phyloP scores from a whole-genome alignment of 306 rosid species.

The Cicer arietinum region DNA sequence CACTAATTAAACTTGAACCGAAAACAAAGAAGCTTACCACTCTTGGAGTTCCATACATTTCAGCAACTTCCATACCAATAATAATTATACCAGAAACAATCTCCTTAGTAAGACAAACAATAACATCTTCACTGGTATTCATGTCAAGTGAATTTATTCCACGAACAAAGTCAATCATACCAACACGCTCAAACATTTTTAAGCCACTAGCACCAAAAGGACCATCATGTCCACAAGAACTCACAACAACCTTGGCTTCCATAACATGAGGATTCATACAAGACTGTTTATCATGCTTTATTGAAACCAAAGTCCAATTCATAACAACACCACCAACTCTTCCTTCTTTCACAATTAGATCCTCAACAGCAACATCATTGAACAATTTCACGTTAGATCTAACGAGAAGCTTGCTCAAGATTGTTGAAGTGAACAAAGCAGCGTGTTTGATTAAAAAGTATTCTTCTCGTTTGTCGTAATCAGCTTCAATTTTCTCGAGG shows the following conservation, averaged over 20 bases:
- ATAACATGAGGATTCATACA: constrained; percentile 99
- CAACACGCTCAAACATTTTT: constrained; percentile 79
- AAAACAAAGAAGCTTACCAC: constrained; percentile 60
- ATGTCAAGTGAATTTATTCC: constrained; percentile 97
- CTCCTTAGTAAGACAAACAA: constrained; percentile 77
- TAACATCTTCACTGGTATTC: constrained; percentile 93
- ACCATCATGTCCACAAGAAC: constrained; percentile 79
- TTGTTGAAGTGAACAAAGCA: constrained; percentile 90
- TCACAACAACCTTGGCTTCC: constrained; percentile 69
- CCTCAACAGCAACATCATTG: constrained; percentile 45
- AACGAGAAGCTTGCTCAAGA: constrained; percentile 87
- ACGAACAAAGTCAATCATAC: constrained; percentile 82
- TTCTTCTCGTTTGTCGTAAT: constrained; percentile 80
- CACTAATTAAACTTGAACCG: background rate
- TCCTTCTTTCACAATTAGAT: constrained; percentile 72
- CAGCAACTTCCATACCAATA: constrained; percentile 98
- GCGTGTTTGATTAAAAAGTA: constrained; percentile 96
- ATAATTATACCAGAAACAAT: constrained; percentile 95
- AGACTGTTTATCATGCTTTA: constrained; percentile 92
- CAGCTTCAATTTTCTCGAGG: constrained; percentile 73
- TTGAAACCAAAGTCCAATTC: constrained; percentile 89
- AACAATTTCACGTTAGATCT: constrained; percentile 88
- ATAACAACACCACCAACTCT: constrained; percentile 87
- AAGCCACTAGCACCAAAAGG: constrained; percentile 96
- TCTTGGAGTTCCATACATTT: constrained; percentile 95